Evolutionary conservation across 2,329 filamentous ascomycete species (phyloP), one percentile per base, ranked within the genome.

Genomic region (Thyridium curvatum): DNA sequence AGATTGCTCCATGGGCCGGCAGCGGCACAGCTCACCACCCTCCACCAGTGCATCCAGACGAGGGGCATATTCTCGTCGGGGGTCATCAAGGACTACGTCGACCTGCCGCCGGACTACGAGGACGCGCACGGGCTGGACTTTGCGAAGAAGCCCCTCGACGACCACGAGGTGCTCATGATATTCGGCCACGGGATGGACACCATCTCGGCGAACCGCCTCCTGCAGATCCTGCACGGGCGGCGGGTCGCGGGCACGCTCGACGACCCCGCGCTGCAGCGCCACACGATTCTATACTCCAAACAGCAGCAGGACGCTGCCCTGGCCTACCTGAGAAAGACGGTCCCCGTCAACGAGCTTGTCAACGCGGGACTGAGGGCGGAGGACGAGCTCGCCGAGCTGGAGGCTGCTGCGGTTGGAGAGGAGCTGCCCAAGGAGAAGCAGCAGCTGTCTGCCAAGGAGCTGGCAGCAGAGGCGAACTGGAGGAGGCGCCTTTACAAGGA

Each of bases 191-290:
- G 60, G 12, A 60, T 79, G 34, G 57, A 62, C 42, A 53, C 63
- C 1, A 46, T 50, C 4, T 50, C 55, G 5, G 79, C 70, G 15
- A 82, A 82, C 52, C 60, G 58, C 33, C 55, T 82, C 32, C 57
- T 83, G 36, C 64, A 65, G 38, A 73, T 82, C 36, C 57, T 82
- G 12, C 79, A 84, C 52, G 79, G 79, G 8, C 70, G 77, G 29
- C 67, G 79, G 31, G 76, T 84, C 16, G 77, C 79, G 8, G 79
- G 79, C 28, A 81, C 78, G 3, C 62, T 83, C 32, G 69, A 77
- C 10, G 79, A 83, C 50, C 78, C 78, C 3, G 61, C 59, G 4
- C 65, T 74, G 35, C 58, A 59, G 29, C 46, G 59, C 18, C 69
- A 77, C 46, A 78, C 74, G 18, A 58, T 57, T 3, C 50, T 55